Evolutionary conservation across 2,329 filamentous ascomycete species (phyloP).

Genomic region (Fusarium continuum): DNA sequence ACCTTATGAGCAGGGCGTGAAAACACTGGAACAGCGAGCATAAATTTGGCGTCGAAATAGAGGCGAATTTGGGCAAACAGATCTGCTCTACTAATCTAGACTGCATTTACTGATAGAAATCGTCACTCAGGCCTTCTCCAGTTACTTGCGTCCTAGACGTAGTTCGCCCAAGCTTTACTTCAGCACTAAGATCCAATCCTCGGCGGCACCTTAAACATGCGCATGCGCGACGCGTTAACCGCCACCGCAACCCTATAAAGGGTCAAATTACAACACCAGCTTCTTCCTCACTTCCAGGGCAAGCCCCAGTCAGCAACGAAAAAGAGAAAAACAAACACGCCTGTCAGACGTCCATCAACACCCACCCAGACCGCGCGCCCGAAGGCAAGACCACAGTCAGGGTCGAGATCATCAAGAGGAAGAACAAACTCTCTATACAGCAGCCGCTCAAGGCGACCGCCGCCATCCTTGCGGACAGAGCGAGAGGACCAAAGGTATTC

Average conservation of each 20-base stretch:
- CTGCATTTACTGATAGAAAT: not conserved
- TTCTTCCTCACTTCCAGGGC: slow-evolving; percentile 63
- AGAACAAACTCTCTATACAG: slow-evolving; percentile 80
- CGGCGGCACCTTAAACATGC: rapidly evolving
- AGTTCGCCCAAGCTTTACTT: too few relatives aligned
- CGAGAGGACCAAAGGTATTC: slow-evolving; percentile 44
- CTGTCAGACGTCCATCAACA: slow-evolving; percentile 92
- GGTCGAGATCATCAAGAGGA: slow-evolving; percentile 93
- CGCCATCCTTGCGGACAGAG: slow-evolving; percentile 63
- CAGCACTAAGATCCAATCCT: rapidly evolving
- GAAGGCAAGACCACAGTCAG: slow-evolving; percentile 74
- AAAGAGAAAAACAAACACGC: slow-evolving; percentile 61
- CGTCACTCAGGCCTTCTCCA: too few relatives aligned
- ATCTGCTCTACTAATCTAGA: too few relatives aligned
- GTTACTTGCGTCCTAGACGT: too few relatives aligned
- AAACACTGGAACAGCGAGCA: not conserved
- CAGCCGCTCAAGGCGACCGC: slow-evolving; percentile 44
- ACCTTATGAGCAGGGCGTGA: not conserved
- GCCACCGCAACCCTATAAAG: not conserved
- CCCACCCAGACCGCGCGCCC: slow-evolving; percentile 82
- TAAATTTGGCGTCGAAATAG: not conserved
- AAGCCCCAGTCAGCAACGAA: slow-evolving; percentile 63
- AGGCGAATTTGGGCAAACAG: too few relatives aligned
- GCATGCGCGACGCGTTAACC: rapidly evolving
- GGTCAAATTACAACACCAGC: not conserved